Conservation (phyloP, 164 flowering plant genomes). For the Buxus sempervirens region DNA sequence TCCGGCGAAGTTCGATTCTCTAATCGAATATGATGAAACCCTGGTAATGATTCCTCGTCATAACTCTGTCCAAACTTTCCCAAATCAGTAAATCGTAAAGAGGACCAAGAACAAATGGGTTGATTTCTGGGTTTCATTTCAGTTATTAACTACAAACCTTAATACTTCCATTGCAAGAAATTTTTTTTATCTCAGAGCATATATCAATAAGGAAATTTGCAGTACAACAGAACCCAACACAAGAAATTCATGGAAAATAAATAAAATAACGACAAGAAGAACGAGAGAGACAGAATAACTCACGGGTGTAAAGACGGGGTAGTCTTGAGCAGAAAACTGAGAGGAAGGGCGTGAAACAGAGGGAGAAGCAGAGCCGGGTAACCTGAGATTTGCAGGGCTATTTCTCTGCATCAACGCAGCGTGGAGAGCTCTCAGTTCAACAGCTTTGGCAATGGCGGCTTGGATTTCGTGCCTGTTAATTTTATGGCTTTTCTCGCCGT, state of each 20-base stretch:
- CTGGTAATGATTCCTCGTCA: slow-evolving; percentile 70
- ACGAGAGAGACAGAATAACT: slow-evolving; percentile 27
- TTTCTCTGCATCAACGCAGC: slow-evolving; percentile 71
- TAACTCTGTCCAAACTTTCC: slow-evolving; percentile 55
- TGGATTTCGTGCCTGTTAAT: slow-evolving; percentile 59
- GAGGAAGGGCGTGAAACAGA: slow-evolving; percentile 40
- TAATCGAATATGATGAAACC: slow-evolving; percentile 40
- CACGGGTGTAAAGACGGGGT: slow-evolving; percentile 98
- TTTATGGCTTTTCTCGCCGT: slow-evolving; percentile 26
- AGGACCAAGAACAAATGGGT: neutral
- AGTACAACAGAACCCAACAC: neutral
- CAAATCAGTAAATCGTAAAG: slow-evolving; percentile 11
- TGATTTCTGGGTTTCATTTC: too few species aligned
- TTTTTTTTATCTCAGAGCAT: too few species aligned
- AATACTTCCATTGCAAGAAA: too few species aligned
- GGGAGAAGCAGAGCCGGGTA: slow-evolving; percentile 39
- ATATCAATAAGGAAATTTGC: too few species aligned
- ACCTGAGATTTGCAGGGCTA: slow-evolving; percentile 51
- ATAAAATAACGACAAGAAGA: neutral
- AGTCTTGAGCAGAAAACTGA: slow-evolving; percentile 79
- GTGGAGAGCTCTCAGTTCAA: slow-evolving; percentile 88
- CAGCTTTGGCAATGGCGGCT: slow-evolving; percentile 88
- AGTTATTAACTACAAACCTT: too few species aligned
- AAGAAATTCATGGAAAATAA: slow-evolving; percentile 3
- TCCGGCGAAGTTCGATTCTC: slow-evolving; percentile 37